phyloP scores from a whole-genome alignment of 257 asterid genomes.

The Solanum lignicaule region DNA sequence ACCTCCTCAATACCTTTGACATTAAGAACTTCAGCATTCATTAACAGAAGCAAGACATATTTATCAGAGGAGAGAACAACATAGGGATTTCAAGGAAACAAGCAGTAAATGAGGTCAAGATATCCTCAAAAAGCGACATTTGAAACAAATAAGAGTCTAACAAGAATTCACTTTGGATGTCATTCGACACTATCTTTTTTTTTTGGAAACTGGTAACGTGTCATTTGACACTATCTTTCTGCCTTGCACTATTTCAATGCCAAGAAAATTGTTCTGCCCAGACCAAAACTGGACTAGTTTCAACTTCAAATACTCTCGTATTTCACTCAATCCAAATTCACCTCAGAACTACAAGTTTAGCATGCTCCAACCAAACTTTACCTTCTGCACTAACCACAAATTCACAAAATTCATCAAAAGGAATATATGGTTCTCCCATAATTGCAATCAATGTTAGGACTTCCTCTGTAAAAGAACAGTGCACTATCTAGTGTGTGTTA shows the following conservation, averaged over 20 bases:
- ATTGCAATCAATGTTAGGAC: background rate
- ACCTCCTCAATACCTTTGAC: constrained; percentile 45
- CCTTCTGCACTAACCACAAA: background rate
- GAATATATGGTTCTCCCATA: background rate
- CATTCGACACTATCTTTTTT: background rate
- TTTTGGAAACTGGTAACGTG: background rate
- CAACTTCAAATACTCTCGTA: background rate
- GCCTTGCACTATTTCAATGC: background rate
- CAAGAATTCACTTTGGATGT: background rate
- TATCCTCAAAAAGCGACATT: background rate
- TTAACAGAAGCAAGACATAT: constrained; percentile 6
- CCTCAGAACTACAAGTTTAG: background rate
- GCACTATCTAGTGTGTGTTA: background rate
- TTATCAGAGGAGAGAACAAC: background rate
- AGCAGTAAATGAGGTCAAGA: background rate
- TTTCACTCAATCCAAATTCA: background rate
- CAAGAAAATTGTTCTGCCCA: background rate
- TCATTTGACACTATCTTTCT: background rate
- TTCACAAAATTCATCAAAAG: background rate
- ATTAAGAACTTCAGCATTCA: background rate
- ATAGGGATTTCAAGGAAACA: background rate
- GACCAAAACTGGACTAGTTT: background rate
- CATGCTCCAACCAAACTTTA: background rate
- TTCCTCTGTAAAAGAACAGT: background rate
- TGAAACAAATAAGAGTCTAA: background rate